Conservation (phyloP, 257 asterid species). For the Scutellaria baicalensis region DNA sequence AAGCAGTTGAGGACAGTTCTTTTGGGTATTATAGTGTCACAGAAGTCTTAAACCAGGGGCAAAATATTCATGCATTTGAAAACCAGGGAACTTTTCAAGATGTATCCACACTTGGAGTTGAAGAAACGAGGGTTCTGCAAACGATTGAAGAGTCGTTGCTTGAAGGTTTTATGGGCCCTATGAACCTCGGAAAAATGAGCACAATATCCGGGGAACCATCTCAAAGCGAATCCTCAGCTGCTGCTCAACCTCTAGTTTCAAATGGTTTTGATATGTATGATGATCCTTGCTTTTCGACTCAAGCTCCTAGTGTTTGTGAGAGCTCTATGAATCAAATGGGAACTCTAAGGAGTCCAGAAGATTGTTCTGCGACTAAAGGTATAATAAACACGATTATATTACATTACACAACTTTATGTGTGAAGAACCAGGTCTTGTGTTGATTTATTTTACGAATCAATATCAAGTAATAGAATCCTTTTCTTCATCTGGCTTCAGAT, state of each 20-base stretch:
- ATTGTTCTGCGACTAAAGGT: slow-evolving; percentile 38
- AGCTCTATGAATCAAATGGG: slow-evolving; percentile 52
- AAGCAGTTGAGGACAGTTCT: slow-evolving; percentile 30
- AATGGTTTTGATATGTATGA: slow-evolving; percentile 49
- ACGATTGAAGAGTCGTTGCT: slow-evolving; percentile 45
- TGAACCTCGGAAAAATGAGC: slow-evolving; percentile 37
- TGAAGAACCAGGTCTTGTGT: not conserved
- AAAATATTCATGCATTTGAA: slow-evolving; percentile 28
- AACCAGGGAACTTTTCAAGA: slow-evolving; percentile 36
- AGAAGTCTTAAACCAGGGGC: slow-evolving; percentile 30
- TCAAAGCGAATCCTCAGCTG: slow-evolving; percentile 82
- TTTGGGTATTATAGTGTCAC: slow-evolving; percentile 39
- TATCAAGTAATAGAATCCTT: not conserved
- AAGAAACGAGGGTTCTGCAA: slow-evolving; percentile 39
- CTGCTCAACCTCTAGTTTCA: slow-evolving; percentile 39
- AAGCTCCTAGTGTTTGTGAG: slow-evolving; percentile 48
- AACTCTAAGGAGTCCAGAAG: slow-evolving; percentile 39
- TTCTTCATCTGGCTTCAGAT: slow-evolving; percentile 27
- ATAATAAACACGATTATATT: not conserved
- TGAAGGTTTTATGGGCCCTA: slow-evolving; percentile 41
- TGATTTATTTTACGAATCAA: not conserved
- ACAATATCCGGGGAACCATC: slow-evolving; percentile 59
- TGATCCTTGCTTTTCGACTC: slow-evolving; percentile 59
- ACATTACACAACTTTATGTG: too few species aligned
- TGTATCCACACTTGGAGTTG: slow-evolving; percentile 26